Evolutionary conservation across 805 yeast species (phyloP).

Genomic region (Danielozyma ontarioensis): DNA sequence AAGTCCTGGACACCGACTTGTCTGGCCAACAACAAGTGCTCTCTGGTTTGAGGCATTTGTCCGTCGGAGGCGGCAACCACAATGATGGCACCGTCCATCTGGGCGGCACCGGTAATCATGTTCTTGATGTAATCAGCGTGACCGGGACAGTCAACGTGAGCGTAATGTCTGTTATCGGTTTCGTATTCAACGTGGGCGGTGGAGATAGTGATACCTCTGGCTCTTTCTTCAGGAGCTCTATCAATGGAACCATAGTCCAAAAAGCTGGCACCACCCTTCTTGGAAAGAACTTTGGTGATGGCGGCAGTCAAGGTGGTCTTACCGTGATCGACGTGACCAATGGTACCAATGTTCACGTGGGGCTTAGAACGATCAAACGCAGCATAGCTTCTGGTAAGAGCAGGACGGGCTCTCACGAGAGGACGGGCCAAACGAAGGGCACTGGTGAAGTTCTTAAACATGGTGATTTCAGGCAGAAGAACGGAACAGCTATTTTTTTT

Average conservation of each 20-base stretch:
- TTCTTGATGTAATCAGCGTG: constrained; percentile 98
- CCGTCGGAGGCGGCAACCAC: constrained; percentile 99
- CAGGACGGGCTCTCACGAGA: constrained; percentile 20
- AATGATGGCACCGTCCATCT: constrained; percentile 99
- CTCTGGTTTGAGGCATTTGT: constrained; percentile 99
- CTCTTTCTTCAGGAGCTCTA: constrained; percentile 98
- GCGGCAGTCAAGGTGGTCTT: constrained; percentile 98
- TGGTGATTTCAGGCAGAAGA: too few species aligned
- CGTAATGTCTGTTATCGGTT: constrained; percentile 91
- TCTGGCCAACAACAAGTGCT: constrained; percentile 95
- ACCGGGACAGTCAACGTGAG: constrained; percentile 98
- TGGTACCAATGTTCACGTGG: constrained; percentile 94
- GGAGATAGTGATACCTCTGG: constrained; percentile 98
- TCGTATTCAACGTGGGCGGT: constrained; percentile 98
- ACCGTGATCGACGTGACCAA: constrained; percentile 99
- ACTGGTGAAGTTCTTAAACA: constrained; percentile 25
- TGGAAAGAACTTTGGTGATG: constrained; percentile 89
- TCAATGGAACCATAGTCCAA: constrained; percentile 91
- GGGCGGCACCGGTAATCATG: constrained; percentile 99
- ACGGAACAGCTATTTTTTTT: constrained; percentile 1
- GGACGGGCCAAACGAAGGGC: constrained; percentile 24
- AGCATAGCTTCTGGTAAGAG: constrained; percentile 44
- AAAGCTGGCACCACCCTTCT: constrained; percentile 87
- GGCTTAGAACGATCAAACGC: constrained; percentile 94
- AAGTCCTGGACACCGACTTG: constrained; percentile 98